These are phyloP conservation scores for Sanguinoderma infundibulare DNA, from an alignment of 1,284 basidiomycete genomes.

Conservation along the genomic window DNA sequence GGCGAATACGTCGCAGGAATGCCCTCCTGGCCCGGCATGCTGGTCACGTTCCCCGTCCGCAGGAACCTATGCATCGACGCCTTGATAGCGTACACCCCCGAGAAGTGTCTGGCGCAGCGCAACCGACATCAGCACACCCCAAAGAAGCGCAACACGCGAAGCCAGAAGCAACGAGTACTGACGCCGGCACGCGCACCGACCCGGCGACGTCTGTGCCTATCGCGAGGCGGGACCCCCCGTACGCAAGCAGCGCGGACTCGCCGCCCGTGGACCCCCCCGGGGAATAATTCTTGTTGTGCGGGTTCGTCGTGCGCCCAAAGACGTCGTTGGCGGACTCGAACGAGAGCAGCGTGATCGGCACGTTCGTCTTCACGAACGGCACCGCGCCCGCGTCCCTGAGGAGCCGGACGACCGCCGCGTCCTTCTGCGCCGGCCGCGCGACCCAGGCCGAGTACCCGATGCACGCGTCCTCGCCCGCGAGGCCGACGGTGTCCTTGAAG, in stretches of 20 bases:
- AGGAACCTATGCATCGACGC: slow-evolving; percentile 51
- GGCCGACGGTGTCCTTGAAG: slow-evolving; percentile 68
- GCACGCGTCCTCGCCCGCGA: slow-evolving; percentile 73
- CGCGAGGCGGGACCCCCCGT: slow-evolving; percentile 72
- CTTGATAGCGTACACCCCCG: slow-evolving; percentile 38
- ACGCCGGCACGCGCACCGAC: slow-evolving; percentile 75
- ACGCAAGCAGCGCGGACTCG: slow-evolving; percentile 71
- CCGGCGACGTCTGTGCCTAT: slow-evolving; percentile 78
- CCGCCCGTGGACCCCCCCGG: slow-evolving; percentile 76
- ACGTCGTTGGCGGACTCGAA: slow-evolving; percentile 77
- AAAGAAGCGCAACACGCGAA: not conserved
- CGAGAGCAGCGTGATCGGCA: slow-evolving; percentile 73
- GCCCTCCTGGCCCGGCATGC: slow-evolving; percentile 60
- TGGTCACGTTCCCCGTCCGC: slow-evolving; percentile 49
- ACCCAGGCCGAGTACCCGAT: slow-evolving; percentile 76
- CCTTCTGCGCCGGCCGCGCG: slow-evolving; percentile 52
- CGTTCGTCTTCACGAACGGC: slow-evolving; percentile 80
- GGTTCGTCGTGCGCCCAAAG: slow-evolving; percentile 72
- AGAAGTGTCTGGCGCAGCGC: slow-evolving; percentile 30
- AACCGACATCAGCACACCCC: not conserved
- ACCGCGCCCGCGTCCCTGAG: slow-evolving; percentile 74
- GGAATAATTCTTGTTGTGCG: slow-evolving; percentile 59
- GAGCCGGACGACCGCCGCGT: slow-evolving; percentile 64
- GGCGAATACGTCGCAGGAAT: slow-evolving; percentile 37
- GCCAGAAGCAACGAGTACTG: slow-evolving; percentile 49